phyloP scores from a whole-genome alignment of 2,329 filamentous ascomycete genomes.

The Talaromyces piceae region DNA sequence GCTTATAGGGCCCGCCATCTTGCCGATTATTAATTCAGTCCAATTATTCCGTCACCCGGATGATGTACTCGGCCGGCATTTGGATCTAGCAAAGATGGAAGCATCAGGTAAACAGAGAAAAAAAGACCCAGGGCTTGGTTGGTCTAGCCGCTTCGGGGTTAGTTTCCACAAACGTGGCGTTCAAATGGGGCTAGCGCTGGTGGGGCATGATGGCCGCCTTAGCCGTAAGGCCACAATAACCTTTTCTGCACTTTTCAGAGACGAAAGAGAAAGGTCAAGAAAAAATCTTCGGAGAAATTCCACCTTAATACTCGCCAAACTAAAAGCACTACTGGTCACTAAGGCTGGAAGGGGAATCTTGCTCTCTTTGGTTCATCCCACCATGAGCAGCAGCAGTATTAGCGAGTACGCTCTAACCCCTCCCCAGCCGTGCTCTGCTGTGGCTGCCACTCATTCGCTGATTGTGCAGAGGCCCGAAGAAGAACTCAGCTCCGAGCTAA shows the following conservation, averaged over 20 bases:
- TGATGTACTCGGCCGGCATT: too few relatives aligned
- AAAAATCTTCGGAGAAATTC: neutral
- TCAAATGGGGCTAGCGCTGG: neutral
- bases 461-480: too few relatives aligned
- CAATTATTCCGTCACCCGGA: neutral
- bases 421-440: neutral
- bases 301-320: too few relatives aligned
- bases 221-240: neutral
- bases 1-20: too few relatives aligned
- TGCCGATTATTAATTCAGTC: too few relatives aligned
- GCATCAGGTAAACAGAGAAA: too few relatives aligned
- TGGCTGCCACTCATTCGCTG: neutral
- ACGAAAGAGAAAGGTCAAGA: too few relatives aligned
- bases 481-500: too few relatives aligned
- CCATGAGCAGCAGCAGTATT: neutral
- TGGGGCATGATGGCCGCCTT: neutral
- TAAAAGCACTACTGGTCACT: neutral
- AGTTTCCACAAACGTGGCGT: neutral
- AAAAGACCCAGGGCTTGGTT: too few relatives aligned
- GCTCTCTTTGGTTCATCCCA: neutral
- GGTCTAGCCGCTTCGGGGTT: slow-evolving; percentile 1
- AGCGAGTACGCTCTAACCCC: neutral
- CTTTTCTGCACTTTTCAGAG: neutral
- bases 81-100: too few relatives aligned
- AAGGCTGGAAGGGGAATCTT: neutral